Conservation (phyloP, 805 yeast species). For the Ogataea ramenticola region DNA sequence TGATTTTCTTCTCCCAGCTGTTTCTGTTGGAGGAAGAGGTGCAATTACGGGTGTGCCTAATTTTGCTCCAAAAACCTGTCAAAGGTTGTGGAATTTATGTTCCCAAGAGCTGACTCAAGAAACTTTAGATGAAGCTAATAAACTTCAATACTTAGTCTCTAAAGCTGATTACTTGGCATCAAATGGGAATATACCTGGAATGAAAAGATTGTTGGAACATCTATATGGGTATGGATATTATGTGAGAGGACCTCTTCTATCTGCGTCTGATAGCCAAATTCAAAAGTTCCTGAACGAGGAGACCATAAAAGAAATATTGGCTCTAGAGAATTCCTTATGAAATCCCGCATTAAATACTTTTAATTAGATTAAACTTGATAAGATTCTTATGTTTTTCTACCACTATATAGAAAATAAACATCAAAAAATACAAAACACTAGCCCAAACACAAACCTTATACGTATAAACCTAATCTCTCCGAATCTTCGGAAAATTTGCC, state of each 20-base stretch:
- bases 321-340: conserved; percentile 3
- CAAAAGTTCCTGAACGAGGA: not conserved
- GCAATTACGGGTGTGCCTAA: conserved; percentile 13
- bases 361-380: too few species aligned
- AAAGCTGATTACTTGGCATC: conserved; percentile 11
- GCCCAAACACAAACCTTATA: too few species aligned
- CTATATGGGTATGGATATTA: conserved; percentile 5
- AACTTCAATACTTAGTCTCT: conserved; percentile 7
- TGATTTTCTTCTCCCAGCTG: conserved; percentile 11
- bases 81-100: conserved; percentile 8
- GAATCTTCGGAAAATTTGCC: too few species aligned
- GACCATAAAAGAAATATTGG: conserved; percentile 6
- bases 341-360: too few species aligned
- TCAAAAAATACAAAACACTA: too few species aligned
- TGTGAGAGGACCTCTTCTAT: conserved; percentile 10
- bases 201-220: conserved; percentile 7
- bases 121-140: conserved; percentile 4
- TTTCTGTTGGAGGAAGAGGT: conserved; percentile 10
- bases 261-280: conserved; percentile 1
- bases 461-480: too few species aligned
- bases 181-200: conserved; percentile 10
- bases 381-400: too few species aligned
- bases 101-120: conserved; percentile 3
- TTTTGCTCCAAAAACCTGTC: conserved; percentile 13
- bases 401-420: too few species aligned